Conservation (phyloP, 495 filamentous ascomycete genomes). For the Durotheca rogersii region DNA sequence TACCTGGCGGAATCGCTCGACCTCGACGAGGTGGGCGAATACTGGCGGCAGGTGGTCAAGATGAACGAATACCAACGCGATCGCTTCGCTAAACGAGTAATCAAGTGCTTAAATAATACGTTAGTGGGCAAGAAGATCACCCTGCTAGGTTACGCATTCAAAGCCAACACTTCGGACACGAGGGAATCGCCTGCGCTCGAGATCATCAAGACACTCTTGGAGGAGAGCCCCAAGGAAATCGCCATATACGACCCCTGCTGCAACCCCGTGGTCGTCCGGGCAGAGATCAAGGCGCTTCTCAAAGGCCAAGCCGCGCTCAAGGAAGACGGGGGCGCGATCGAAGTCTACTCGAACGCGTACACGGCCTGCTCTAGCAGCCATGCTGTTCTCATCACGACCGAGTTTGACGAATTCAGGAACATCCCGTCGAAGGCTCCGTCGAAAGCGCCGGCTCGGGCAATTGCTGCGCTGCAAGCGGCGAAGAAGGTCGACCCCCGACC, state of each 20-base stretch:
- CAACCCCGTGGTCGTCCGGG: constrained; percentile 40
- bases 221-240: constrained; percentile 63
- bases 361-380: constrained; percentile 53
- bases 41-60: constrained; percentile 70
- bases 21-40: constrained; percentile 70
- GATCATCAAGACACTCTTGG: constrained; percentile 63
- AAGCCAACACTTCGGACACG: constrained; percentile 78
- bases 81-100: constrained; percentile 64
- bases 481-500: constrained; percentile 27
- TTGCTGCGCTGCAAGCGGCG: constrained; percentile 14
- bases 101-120: constrained; percentile 66
- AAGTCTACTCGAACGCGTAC: constrained; percentile 51
- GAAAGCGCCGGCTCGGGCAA: not conserved
- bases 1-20: constrained; percentile 72
- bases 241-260: constrained; percentile 76
- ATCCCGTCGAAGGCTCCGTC: too few species aligned
- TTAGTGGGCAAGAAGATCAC: constrained; percentile 71
- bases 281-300: constrained; percentile 46
- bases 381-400: constrained; percentile 62
- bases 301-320: constrained; percentile 31
- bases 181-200: constrained; percentile 70
- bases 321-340: constrained; percentile 42
- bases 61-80: constrained; percentile 78
- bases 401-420: constrained; percentile 63
- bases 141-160: constrained; percentile 77